Conservation (phyloP, 2,329 filamentous ascomycete species). For the Trichoderma oligosporum region DNA sequence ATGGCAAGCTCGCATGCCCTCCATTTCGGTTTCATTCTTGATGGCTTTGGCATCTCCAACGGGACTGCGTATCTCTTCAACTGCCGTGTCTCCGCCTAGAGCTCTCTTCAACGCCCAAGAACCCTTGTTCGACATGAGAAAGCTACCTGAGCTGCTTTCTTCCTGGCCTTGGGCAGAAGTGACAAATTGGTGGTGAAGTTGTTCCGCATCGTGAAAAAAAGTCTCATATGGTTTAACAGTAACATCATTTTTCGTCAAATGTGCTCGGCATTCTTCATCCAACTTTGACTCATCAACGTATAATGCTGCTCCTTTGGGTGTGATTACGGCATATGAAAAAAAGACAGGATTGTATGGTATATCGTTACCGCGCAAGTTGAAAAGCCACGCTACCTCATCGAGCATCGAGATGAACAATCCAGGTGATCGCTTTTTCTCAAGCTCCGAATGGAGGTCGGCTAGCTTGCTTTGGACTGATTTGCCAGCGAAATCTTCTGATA, state of each 20-base stretch:
- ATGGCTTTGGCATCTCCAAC: constrained; percentile 88
- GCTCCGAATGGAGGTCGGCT: constrained; percentile 78
- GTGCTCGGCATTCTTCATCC: constrained; percentile 60
- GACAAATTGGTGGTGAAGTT: constrained; percentile 46
- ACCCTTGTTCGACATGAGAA: constrained; percentile 79
- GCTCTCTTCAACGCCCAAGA: constrained; percentile 90
- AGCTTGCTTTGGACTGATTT: constrained; percentile 82
- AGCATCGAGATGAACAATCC: constrained; percentile 92
- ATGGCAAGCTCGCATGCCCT: constrained; percentile 92
- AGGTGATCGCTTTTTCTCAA: constrained; percentile 82
- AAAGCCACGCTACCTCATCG: constrained; percentile 97
- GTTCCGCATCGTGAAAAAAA: constrained; percentile 74
- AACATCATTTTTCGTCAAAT: constrained; percentile 67
- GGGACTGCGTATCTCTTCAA: constrained; percentile 83
- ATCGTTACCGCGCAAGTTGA: constrained; percentile 90
- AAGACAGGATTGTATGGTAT: constrained; percentile 98
- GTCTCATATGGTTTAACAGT: constrained; percentile 74
- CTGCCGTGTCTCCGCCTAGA: constrained; percentile 77
- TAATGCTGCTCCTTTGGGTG: constrained; percentile 68
- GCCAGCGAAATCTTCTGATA: constrained; percentile 70
- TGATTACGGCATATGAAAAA: constrained; percentile 92
- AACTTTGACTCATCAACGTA: constrained; percentile 83
- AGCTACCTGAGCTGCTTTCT: constrained; percentile 53
- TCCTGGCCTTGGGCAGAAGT: constrained; percentile 34
- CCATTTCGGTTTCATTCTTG: constrained; percentile 85